Evolutionary conservation across 345 rosid species (phyloP), one percentile per base, ranked within the genome.

Genomic region (Luvunga scandens): DNA sequence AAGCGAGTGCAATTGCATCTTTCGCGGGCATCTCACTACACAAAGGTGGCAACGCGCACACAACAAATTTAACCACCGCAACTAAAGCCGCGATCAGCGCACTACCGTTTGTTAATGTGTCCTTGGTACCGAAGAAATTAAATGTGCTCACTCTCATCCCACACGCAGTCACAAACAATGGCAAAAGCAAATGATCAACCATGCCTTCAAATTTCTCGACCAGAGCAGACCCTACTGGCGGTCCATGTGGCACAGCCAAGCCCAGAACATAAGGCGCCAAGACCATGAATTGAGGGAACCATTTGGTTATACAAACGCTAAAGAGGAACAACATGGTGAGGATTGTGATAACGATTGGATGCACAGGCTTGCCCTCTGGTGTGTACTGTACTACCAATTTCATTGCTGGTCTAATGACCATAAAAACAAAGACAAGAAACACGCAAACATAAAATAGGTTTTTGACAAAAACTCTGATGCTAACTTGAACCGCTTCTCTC

Each of bases 181-280:
- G 82, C 22, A 83, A 5, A 53, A 79, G 53, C 21, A 75, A 39
- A 2, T 64, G 36, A 2, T 72, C 27, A 22, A 71, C 50, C 42
- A 75, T 18, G 22, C 60, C 8, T 9, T 83, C 85, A 30, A 75
- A 55, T 74, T 79, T 83, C 21, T 79, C 77, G 48, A 76, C 80
- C 27, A 83, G 5, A 13, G 71, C 77, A 8, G 85, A 79, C 21
- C 85, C 85, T 19, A 83, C 13, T 12, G 85, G 85, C 8, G 85
- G 85, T 22, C 80, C 85, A 34, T 72, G 74, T 0, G 85, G 85
- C 7, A 76, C 30, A 2, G 71, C 71, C 16, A 83, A 42, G 12
- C 85, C 83, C 2, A 76, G 31, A 31, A 77, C 2, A 55, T 72
- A 79, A 21, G 80, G 72, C 0, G 64, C 80, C 4, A 59, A 19